A percentile compares a stretch with the other conserved stretches of the same genome.
These are phyloP conservation scores for Schizonepeta tenuifolia DNA, from an alignment of 257 asterid genomes.

Conservation along the genomic window DNA sequence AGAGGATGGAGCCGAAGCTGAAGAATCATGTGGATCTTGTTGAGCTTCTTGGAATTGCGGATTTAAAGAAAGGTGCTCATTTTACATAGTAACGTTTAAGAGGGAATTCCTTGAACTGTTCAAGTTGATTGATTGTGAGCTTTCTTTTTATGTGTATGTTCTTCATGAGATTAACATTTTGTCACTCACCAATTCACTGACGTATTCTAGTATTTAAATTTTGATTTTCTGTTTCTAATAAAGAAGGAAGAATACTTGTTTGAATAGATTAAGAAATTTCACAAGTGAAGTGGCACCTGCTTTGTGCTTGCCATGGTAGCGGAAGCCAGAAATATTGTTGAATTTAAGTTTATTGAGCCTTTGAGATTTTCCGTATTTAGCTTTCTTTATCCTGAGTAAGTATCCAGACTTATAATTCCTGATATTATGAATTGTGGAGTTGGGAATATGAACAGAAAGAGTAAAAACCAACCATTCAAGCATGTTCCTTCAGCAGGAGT, in stretches of 20 bases:
- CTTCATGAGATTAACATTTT: background rate
- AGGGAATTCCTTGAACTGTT: constrained; percentile 8
- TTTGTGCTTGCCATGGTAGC: constrained; percentile 4
- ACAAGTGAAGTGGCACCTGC: background rate
- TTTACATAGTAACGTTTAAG: background rate
- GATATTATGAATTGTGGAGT: background rate
- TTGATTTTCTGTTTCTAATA: background rate
- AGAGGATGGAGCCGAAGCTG: constrained; percentile 66
- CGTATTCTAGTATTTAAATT: background rate
- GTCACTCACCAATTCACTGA: background rate
- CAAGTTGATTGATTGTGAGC: background rate
- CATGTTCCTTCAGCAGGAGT: background rate
- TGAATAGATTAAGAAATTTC: background rate
- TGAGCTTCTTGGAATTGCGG: constrained; percentile 94
- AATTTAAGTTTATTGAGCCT: background rate
- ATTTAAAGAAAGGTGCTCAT: constrained; percentile 61
- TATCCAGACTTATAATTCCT: background rate
- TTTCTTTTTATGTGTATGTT: background rate
- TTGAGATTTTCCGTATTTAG: background rate
- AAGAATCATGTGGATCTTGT: constrained; percentile 95
- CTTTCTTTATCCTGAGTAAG: background rate
- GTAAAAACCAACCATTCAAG: background rate
- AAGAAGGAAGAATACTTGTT: background rate
- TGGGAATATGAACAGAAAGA: background rate
- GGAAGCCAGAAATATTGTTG: background rate